Evolutionary conservation across 2,329 filamentous ascomycete species (phyloP).

Genomic region (Lachnellula arida): DNA sequence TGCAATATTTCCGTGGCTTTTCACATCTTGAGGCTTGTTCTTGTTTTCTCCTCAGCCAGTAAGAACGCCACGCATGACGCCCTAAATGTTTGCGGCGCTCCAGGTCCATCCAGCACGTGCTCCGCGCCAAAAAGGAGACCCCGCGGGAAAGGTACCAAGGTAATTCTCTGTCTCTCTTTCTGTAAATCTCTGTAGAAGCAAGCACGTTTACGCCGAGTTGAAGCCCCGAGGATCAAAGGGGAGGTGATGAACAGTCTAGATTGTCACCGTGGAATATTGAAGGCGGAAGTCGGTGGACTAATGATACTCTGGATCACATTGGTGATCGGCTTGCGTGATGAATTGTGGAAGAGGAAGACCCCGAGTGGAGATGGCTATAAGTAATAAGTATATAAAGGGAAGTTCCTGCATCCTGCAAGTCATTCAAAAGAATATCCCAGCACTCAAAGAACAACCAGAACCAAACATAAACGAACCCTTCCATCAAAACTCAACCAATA

Average conservation of each 20-base stretch:
- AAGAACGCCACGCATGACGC: background rate
- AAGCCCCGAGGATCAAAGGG: background rate
- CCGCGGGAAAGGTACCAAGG: background rate
- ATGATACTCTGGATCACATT: background rate
- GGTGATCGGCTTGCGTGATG: background rate
- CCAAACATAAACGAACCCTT: background rate
- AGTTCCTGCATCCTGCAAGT: background rate
- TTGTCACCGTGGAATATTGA: background rate
- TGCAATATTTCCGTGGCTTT: background rate
- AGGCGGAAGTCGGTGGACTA: background rate
- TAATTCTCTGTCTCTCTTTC: background rate
- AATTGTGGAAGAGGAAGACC: background rate
- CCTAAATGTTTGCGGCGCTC: background rate
- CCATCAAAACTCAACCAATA: constrained; percentile 1
- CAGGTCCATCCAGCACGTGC: constrained; percentile 1
- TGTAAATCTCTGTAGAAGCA: background rate
- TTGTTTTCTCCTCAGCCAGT: background rate
- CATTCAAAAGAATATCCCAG: too few relatives aligned
- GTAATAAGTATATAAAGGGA: background rate
- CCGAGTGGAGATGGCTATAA: background rate
- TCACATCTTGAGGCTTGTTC: background rate
- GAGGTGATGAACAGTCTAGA: background rate
- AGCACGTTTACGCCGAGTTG: background rate
- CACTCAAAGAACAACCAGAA: background rate
- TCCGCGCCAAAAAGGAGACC: background rate